These are phyloP conservation scores for Hymenoscyphus fructigenus DNA, from an alignment of 2,329 filamentous ascomycete species.

Conservation along the genomic window DNA sequence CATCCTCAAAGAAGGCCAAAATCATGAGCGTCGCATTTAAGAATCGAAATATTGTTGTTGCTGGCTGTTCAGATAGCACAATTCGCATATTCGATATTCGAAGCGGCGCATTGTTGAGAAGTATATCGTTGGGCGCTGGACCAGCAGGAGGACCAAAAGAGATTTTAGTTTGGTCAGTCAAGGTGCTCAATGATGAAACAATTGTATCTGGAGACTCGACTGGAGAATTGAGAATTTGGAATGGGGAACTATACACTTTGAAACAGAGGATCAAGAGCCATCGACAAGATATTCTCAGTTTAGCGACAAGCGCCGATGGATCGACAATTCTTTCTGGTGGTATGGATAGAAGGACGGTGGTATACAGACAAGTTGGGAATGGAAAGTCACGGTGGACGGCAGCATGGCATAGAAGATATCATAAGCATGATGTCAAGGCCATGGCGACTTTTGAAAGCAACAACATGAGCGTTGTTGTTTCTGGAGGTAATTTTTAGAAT, in stretches of 20 bases:
- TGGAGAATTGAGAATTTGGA: slow-evolving; percentile 90
- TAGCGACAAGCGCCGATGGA: slow-evolving; percentile 80
- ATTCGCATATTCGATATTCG: slow-evolving; percentile 87
- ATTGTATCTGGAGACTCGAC: slow-evolving; percentile 95
- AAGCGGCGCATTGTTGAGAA: slow-evolving; percentile 72
- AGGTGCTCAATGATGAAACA: slow-evolving; percentile 80
- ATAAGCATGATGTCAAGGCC: slow-evolving; percentile 92
- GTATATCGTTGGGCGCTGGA: slow-evolving; percentile 83
- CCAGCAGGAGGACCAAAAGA: slow-evolving; percentile 76
- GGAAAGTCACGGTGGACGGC: slow-evolving; percentile 75
- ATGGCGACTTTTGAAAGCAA: slow-evolving; percentile 87
- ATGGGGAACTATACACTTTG: slow-evolving; percentile 87
- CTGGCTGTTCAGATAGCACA: slow-evolving; percentile 94
- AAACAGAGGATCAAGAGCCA: slow-evolving; percentile 84
- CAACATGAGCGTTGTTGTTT: slow-evolving; percentile 81
- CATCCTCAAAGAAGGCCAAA: slow-evolving; percentile 79
- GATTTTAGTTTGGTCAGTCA: slow-evolving; percentile 90
- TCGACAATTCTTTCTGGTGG: slow-evolving; percentile 83
- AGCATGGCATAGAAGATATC: slow-evolving; percentile 80
- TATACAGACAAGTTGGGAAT: slow-evolving; percentile 69
- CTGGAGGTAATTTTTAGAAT: slow-evolving; percentile 66
- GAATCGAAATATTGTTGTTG: slow-evolving; percentile 75
- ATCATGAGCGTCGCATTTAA: slow-evolving; percentile 93
- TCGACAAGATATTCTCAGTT: slow-evolving; percentile 83
- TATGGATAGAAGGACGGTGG: slow-evolving; percentile 83